Conservation (phyloP, 371 early-diverging fungal genomes). For the Syncephalis plumigaleata region DNA sequence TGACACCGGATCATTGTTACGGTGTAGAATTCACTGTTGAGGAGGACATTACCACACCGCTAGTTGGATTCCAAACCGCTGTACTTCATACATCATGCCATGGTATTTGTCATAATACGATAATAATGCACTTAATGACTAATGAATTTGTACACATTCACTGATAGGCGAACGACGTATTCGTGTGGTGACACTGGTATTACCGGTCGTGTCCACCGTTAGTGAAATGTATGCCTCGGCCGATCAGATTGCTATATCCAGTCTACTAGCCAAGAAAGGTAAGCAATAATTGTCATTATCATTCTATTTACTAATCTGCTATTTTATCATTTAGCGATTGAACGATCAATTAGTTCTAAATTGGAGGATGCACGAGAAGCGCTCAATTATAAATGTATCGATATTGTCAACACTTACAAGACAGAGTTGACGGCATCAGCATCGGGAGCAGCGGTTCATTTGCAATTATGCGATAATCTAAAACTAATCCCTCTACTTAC, state of each 20-base stretch:
- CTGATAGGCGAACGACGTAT: conserved; percentile 81
- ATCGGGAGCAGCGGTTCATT: conserved; percentile 57
- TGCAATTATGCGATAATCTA: conserved; percentile 70
- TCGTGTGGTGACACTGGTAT: conserved; percentile 80
- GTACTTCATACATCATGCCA: conserved; percentile 72
- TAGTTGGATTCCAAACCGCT: conserved; percentile 94
- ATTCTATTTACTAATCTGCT: not conserved
- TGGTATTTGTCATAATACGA: conserved; percentile 15
- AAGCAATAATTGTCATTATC: not conserved
- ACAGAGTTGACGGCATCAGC: conserved; percentile 48
- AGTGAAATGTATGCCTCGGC: conserved; percentile 66
- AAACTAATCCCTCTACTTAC: conserved; percentile 72
- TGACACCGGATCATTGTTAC: conserved; percentile 86
- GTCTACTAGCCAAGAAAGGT: conserved; percentile 74
- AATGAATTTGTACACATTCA: not conserved
- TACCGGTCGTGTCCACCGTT: conserved; percentile 71
- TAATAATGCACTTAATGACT: too few relatives aligned
- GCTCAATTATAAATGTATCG: conserved; percentile 66
- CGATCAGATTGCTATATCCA: conserved; percentile 70
- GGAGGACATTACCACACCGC: conserved; percentile 57
- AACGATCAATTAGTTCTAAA: conserved; percentile 67
- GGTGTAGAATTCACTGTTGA: conserved; percentile 79
- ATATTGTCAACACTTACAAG: conserved; percentile 77
- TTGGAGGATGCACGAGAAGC: conserved; percentile 93
- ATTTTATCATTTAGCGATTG: conserved; percentile 34